These are phyloP conservation scores for Ligustrum vulgare DNA, from an alignment of 257 asterid genomes.

Conservation along the genomic window DNA sequence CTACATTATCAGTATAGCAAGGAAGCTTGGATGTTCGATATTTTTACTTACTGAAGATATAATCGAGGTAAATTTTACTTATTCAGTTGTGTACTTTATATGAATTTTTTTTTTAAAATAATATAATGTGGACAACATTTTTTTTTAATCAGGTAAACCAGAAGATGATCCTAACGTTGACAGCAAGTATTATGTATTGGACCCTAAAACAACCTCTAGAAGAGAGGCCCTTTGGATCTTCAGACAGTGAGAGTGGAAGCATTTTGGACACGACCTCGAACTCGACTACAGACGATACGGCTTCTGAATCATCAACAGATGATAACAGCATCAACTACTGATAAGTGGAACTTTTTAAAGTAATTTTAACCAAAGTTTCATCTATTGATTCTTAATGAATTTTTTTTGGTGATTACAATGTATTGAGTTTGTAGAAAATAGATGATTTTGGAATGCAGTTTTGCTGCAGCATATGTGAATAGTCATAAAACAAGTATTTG, in stretches of 20 bases:
- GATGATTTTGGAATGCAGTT: constrained; percentile 36
- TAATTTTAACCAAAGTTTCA: constrained; percentile 14
- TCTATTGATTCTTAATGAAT: constrained; percentile 37
- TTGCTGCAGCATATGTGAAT: constrained; percentile 39
- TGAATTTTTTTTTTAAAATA: background rate
- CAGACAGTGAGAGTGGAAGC: constrained; percentile 61
- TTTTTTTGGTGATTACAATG: constrained; percentile 1
- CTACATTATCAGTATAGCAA: constrained; percentile 88
- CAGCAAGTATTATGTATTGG: constrained; percentile 80
- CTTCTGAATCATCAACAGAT: constrained; percentile 84
- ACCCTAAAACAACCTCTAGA: constrained; percentile 50
- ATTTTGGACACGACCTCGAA: constrained; percentile 52
- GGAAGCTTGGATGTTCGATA: constrained; percentile 97
- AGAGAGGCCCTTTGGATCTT: constrained; percentile 44
- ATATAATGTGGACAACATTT: background rate
- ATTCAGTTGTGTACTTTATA: background rate
- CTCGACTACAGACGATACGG: constrained; percentile 67
- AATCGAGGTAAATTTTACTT: constrained; percentile 18
- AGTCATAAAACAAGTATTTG: constrained; percentile 42
- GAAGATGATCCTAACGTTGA: constrained; percentile 73
- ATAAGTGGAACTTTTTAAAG: constrained; percentile 16
- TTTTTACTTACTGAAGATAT: constrained; percentile 95
- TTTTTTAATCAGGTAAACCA: constrained; percentile 52
- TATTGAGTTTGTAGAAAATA: constrained; percentile 37
- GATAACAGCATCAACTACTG: constrained; percentile 50